Base-by-base conservation (phyloP, 805 yeast genomes). In the Osmozyma mogii region DNA sequence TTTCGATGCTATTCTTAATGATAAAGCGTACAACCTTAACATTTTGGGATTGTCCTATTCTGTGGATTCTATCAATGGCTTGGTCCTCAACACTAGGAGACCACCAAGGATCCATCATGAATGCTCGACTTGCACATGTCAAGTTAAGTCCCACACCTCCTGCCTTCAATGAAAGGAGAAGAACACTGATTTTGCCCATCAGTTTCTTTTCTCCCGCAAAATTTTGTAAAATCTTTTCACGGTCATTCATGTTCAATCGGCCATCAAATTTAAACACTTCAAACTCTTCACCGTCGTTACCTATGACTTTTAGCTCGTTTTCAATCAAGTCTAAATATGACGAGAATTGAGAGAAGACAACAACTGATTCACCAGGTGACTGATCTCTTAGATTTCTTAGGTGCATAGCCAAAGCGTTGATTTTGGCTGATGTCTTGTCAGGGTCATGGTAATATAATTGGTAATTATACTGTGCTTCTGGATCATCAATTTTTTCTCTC, bases 31-130 rank as follows among this genome's bases (percentile, higher is more conserved):
- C 63, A 17, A 88, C 87, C 37, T 71, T 73, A 9, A 89, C 96
- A 24, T 67, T 68, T 15, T 65, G 70, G 8, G 61, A 60, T 49
- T 88, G 97, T 0, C 97, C 96, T 48, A 89, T 83, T 42, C 97
- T 69, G 49, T 88, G 96, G 11, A 89, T 70, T 44, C 97, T 55
- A 55, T 87, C 95, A 36, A 87, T 83, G 0, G 95, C 95, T 52
- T 85, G 96, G 29, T 83, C 84, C 45, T 85, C 95, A 31, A 80
- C 75, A 28, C 94, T 84, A 26, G 84, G 94, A 17, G 92, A 83
- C 96, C 96, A 88, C 92, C 95, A 88, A 0, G 96, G 96, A 47
- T 88, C 96, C 84, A 89, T 80, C 72, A 88, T 68, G 43, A 77
- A 85, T 3, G 94, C 96, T 20, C 72, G 68, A 0, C 84, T 79